Evolutionary conservation across 768 basidiomycete genomes (phyloP).

Genomic region (Mycena latifolia): DNA sequence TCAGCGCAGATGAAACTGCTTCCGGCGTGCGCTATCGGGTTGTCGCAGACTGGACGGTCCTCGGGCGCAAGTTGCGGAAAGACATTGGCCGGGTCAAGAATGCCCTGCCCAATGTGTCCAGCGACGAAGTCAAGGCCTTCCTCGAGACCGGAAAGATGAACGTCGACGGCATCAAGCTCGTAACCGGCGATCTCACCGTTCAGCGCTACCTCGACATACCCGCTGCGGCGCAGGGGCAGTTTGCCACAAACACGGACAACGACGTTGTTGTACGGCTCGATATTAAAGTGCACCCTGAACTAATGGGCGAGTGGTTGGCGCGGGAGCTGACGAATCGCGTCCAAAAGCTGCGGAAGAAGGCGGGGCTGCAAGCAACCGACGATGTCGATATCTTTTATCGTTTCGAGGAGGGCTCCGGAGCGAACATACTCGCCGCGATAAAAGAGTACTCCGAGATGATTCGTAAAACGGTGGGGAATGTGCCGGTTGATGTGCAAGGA

Average conservation of each 20-base stretch:
- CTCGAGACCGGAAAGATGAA: conserved; percentile 78
- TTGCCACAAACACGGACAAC: conserved; percentile 89
- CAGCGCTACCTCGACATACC: conserved; percentile 92
- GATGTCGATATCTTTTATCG: conserved; percentile 90
- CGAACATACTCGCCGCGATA: conserved; percentile 75
- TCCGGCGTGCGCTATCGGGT: conserved; percentile 94
- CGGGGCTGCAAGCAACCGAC: conserved; percentile 94
- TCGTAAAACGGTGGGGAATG: conserved; percentile 77
- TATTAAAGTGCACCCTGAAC: conserved; percentile 86
- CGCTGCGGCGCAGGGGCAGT: conserved; percentile 68
- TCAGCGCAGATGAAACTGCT: conserved; percentile 88
- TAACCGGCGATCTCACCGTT: conserved; percentile 91
- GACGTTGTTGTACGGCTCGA: conserved; percentile 97
- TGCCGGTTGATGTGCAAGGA: conserved; percentile 71
- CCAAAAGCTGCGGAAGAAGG: conserved; percentile 96
- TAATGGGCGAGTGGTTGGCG: conserved; percentile 89
- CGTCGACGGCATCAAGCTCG: conserved; percentile 91
- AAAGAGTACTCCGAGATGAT: conserved; percentile 76
- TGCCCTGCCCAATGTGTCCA: conserved; percentile 83
- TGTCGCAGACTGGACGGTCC: conserved; percentile 94
- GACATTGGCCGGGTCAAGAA: conserved; percentile 92
- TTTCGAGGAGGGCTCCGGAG: conserved; percentile 77
- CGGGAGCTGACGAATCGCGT: conserved; percentile 93
- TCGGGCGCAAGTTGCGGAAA: conserved; percentile 94
- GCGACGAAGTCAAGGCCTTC: conserved; percentile 87